These are phyloP conservation scores for Leucosporidium scottii DNA, from an alignment of 768 basidiomycete genomes.

Conservation along the genomic window DNA sequence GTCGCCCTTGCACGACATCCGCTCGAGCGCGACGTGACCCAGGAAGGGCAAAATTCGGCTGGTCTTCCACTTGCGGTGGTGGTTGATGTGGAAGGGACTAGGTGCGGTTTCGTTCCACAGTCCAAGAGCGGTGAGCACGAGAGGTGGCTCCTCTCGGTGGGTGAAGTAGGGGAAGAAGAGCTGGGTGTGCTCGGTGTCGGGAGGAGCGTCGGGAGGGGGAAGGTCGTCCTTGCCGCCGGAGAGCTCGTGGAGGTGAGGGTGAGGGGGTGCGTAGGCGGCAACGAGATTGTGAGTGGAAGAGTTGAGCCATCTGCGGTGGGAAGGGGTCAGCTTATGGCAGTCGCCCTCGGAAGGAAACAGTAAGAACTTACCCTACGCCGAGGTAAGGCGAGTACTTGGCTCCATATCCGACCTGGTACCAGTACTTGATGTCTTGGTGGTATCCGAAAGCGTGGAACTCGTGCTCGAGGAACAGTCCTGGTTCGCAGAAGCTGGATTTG, in stretches of 20 bases:
- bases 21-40: slow-evolving; percentile 45
- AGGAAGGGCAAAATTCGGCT: slow-evolving; percentile 45
- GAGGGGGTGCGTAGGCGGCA: slow-evolving; percentile 8
- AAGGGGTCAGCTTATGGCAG: neutral
- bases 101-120: slow-evolving; percentile 42
- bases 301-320: slow-evolving; percentile 40
- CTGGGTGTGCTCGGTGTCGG: slow-evolving; percentile 45
- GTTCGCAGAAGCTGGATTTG: slow-evolving; percentile 23
- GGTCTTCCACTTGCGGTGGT: slow-evolving; percentile 42
- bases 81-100: slow-evolving; percentile 22
- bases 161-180: slow-evolving; percentile 45
- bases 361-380: neutral
- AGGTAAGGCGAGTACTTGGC: neutral
- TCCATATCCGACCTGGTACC: neutral
- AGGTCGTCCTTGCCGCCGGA: slow-evolving; percentile 20
- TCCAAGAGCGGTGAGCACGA: slow-evolving; percentile 44
- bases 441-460: slow-evolving; percentile 23
- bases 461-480: slow-evolving; percentile 15
- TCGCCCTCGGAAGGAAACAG: no score
- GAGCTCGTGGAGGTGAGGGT: slow-evolving; percentile 13
- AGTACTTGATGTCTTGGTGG: slow-evolving; percentile 19
- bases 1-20: slow-evolving; percentile 36
- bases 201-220: slow-evolving; percentile 42
- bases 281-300: slow-evolving; percentile 34
- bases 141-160: slow-evolving; percentile 45